These are phyloP conservation scores for Colletotrichum higginsianum DNA, from an alignment of 2,329 filamentous ascomycete species.

Conservation along the genomic window DNA sequence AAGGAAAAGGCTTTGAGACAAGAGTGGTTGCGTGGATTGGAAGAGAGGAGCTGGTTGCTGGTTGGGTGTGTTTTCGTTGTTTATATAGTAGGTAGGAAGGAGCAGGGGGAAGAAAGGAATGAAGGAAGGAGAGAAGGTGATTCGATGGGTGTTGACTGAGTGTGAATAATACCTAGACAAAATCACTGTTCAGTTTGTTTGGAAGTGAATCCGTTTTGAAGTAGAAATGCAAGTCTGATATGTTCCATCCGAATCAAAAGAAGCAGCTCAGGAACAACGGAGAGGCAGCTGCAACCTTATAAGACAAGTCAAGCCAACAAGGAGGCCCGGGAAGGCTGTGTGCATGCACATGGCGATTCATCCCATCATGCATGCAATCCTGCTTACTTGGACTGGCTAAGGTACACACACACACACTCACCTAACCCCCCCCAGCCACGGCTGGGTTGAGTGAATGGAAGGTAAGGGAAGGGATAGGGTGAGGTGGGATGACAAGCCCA, in stretches of 20 bases:
- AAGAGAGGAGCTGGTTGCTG: neutral
- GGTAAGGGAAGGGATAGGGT: slow-evolving; percentile 12
- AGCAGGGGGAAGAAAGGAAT: neutral
- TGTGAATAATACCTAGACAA: neutral
- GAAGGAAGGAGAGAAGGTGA: too few relatives aligned
- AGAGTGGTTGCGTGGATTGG: neutral
- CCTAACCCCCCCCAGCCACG: slow-evolving; percentile 25
- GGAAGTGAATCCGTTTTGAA: neutral
- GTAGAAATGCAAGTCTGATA: slow-evolving; percentile 21
- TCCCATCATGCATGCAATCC: slow-evolving; percentile 19
- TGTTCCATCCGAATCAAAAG: slow-evolving; percentile 16
- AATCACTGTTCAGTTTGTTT: neutral
- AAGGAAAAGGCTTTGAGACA: slow-evolving; percentile 3
- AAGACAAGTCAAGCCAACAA: slow-evolving; percentile 15
- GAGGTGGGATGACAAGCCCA: slow-evolving; percentile 27
- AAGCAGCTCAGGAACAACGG: slow-evolving; percentile 9
- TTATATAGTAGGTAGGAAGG: neutral
- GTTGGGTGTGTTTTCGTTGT: neutral
- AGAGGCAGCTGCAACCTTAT: slow-evolving; percentile 39
- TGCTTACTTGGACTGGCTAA: neutral
- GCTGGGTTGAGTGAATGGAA: slow-evolving; percentile 35
- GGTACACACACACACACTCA: neutral
- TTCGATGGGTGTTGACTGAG: neutral
- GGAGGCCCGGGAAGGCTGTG: slow-evolving; percentile 1
- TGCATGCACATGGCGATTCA: slow-evolving; percentile 6